Evolutionary conservation across 2,329 filamentous ascomycete species (phyloP).

Genomic region (Fusarium aywerte): DNA sequence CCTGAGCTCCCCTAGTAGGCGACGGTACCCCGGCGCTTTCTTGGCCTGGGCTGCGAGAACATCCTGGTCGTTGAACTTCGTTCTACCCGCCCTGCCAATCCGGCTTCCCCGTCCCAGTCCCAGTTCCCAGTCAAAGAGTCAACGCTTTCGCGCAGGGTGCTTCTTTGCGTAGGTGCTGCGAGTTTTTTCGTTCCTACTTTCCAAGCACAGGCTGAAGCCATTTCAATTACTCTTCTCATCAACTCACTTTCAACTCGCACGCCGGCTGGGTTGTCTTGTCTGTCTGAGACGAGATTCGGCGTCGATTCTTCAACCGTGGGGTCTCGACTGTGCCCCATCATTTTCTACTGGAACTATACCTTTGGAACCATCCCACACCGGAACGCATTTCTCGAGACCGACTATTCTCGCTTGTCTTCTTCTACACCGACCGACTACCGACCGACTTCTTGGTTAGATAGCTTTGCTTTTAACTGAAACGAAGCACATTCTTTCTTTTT

Average conservation of each 20-base stretch:
- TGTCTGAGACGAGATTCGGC: slow-evolving; percentile 38
- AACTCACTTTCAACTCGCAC: slow-evolving; percentile 20
- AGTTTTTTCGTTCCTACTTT: slow-evolving; percentile 38
- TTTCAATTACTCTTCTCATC: slow-evolving; percentile 19
- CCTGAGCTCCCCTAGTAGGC: slow-evolving; percentile 35
- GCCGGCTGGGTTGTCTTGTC: slow-evolving; percentile 43
- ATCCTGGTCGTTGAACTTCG: slow-evolving; percentile 37
- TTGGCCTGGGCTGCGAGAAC: slow-evolving; percentile 21
- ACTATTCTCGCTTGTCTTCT: slow-evolving; percentile 33
- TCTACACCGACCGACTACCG: slow-evolving; percentile 9
- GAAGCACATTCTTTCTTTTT: slow-evolving; percentile 6
- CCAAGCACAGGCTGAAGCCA: slow-evolving; percentile 22
- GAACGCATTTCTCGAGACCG: slow-evolving; percentile 19
- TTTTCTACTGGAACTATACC: slow-evolving; percentile 28
- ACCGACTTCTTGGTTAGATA: slow-evolving; percentile 29
- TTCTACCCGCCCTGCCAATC: slow-evolving; percentile 40
- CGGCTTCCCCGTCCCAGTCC: slow-evolving; percentile 42
- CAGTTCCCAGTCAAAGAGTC: slow-evolving; percentile 18
- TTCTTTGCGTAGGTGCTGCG: slow-evolving; percentile 39
- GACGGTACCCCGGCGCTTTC: slow-evolving; percentile 26
- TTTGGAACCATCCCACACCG: slow-evolving; percentile 21
- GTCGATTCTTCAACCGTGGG: slow-evolving; percentile 37
- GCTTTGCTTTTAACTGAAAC: slow-evolving; percentile 24
- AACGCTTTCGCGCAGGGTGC: slow-evolving; percentile 38
- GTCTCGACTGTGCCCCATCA: slow-evolving; percentile 29